These are phyloP conservation scores for Pholiota microspora DNA, from an alignment of 768 basidiomycete species.

Conservation along the genomic window DNA sequence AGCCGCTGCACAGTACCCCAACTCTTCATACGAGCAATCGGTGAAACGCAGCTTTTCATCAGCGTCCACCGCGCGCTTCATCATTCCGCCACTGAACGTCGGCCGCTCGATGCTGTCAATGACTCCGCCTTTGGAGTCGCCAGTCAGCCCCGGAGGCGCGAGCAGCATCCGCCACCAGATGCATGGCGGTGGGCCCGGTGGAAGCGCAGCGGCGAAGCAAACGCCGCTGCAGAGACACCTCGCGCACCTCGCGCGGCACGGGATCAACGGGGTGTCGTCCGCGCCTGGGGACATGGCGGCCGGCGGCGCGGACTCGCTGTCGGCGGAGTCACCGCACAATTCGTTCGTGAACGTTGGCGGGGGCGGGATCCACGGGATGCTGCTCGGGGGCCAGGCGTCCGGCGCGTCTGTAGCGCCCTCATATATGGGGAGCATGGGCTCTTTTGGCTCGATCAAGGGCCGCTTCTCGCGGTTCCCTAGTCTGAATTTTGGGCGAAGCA, in stretches of 20 bases:
- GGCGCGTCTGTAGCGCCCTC: slow-evolving; percentile 62
- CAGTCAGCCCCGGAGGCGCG: slow-evolving; percentile 23
- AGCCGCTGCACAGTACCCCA: slow-evolving; percentile 32
- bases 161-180: slow-evolving; percentile 33
- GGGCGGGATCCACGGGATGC: slow-evolving; percentile 33
- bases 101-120: slow-evolving; percentile 41
- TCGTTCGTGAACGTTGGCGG: slow-evolving; percentile 71
- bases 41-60: slow-evolving; percentile 46
- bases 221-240: slow-evolving; percentile 80
- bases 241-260: slow-evolving; percentile 79
- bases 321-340: slow-evolving; percentile 66
- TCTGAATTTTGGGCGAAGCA: slow-evolving; percentile 61
- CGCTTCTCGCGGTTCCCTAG: slow-evolving; percentile 79
- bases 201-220: slow-evolving; percentile 39
- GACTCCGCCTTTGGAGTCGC: slow-evolving; percentile 41
- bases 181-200: not conserved
- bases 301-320: slow-evolving; percentile 53
- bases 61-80: slow-evolving; percentile 42
- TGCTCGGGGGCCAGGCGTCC: slow-evolving; percentile 42
- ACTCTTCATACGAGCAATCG: slow-evolving; percentile 50
- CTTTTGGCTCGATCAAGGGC: slow-evolving; percentile 63
- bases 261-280: slow-evolving; percentile 78
- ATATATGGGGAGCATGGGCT: slow-evolving; percentile 58
- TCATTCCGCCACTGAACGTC: slow-evolving; percentile 53
- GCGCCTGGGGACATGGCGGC: slow-evolving; percentile 65